Evolutionary conservation across 2,329 filamentous ascomycete species (phyloP).

Genomic region (Colletotrichum eremochloae): DNA sequence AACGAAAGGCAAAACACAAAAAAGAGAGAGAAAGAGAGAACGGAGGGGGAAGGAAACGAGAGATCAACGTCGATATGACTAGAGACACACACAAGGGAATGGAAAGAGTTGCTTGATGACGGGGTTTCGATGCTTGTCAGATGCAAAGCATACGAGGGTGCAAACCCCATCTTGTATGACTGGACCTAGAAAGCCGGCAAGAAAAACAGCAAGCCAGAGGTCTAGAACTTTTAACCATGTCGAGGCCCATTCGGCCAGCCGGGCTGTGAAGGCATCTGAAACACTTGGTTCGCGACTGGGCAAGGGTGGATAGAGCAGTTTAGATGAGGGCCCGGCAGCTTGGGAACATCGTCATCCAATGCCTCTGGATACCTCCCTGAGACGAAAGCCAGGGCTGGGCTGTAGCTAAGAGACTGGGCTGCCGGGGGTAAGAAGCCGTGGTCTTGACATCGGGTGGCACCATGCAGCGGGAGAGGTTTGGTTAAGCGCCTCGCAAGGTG

Average conservation of each 20-base stretch:
- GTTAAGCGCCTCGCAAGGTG: conserved; percentile 34
- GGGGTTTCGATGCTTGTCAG: conserved; percentile 33
- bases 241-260: conserved; percentile 30
- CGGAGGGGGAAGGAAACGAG: conserved; percentile 14
- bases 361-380: conserved; percentile 2
- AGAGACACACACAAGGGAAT: conserved; percentile 11
- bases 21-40: conserved; percentile 30
- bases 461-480: conserved; percentile 7
- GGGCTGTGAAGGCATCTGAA: conserved; percentile 40
- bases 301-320: conserved; percentile 17
- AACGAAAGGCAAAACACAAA: conserved; percentile 27
- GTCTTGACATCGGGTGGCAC: conserved; percentile 7
- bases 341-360: conserved; percentile 34
- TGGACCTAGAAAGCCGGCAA: conserved; percentile 7
- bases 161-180: conserved; percentile 40
- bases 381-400: not conserved
- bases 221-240: conserved; percentile 29
- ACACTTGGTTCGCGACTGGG: conserved; percentile 25
- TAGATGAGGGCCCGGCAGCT: conserved; percentile 27
- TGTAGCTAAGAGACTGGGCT: not conserved
- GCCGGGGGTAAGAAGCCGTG: not conserved
- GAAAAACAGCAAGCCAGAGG: not conserved
- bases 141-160: conserved; percentile 25
- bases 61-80: conserved; percentile 38
- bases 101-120: conserved; percentile 14